These are phyloP conservation scores for Coriaria nepalensis DNA, from an alignment of 306 rosid genomes.

Conservation along the genomic window DNA sequence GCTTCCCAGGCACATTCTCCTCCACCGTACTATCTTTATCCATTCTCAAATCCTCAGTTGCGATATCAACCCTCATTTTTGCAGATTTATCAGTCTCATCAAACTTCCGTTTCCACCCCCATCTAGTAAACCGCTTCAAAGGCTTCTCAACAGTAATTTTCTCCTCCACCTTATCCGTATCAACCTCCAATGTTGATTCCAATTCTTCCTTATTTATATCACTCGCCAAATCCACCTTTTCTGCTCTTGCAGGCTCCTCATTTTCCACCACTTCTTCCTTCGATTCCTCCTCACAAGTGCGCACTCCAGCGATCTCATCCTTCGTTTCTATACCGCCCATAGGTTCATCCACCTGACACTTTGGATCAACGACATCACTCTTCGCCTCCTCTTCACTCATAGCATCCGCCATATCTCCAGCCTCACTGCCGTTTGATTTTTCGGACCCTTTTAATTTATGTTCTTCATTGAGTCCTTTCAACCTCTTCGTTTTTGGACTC, in stretches of 20 bases:
- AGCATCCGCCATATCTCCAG: constrained; percentile 48
- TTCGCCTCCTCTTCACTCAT: constrained; percentile 56
- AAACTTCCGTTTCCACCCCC: too few relatives aligned
- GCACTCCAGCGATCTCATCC: constrained; percentile 7
- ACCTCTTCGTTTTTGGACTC: constrained; percentile 14
- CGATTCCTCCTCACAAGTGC: constrained; percentile 17
- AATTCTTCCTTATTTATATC: constrained; percentile 13
- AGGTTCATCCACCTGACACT: constrained; percentile 17
- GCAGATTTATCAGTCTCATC: too few relatives aligned
- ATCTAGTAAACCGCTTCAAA: too few relatives aligned
- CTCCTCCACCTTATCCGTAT: not conserved
- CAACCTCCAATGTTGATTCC: not conserved
- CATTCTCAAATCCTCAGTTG: too few relatives aligned
- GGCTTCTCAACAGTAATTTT: not conserved
- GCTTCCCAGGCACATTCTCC: not conserved
- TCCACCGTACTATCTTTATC: not conserved
- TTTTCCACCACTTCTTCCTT: constrained; percentile 24
- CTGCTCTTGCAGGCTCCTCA: constrained; percentile 13
- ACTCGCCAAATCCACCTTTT: constrained; percentile 6
- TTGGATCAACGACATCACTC: constrained; percentile 17
- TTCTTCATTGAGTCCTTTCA: constrained; percentile 15
- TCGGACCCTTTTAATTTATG: constrained; percentile 3
- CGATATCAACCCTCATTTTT: too few relatives aligned
- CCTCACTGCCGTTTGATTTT: not conserved
- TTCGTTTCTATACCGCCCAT: constrained; percentile 7